Base-by-base conservation (phyloP, 2,329 filamentous ascomycete species). In the Fusarium papillatum region DNA sequence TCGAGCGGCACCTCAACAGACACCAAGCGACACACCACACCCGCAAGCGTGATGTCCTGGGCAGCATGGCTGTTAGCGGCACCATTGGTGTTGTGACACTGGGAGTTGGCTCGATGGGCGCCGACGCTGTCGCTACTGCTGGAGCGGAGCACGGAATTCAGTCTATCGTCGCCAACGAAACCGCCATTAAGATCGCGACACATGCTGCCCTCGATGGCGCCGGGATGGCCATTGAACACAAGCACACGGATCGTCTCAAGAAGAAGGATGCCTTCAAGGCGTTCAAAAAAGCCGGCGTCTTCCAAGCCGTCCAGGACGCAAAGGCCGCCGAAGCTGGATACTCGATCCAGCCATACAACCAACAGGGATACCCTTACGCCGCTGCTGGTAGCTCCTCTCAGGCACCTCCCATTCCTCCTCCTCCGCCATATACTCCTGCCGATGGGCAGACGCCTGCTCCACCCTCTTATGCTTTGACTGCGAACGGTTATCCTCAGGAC, bases 41-140 rank as follows among this genome's bases (percentile, higher is more conserved):
- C 0, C 82, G 86, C 59, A 87, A 86, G 65, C 79, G 84, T 2
- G 84, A 85, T 66, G 84, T 87, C 0, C 67, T 87, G 0, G 83
- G 81, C 1, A 84, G 84, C 17, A 81, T 85, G 78, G 84, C 84
- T 0, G 76, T 86, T 7, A 82, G 83, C 22, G 84, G 84, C 1
- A 83, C 82, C 0, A 81, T 85, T 17, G 80, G 81, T 4, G 80
- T 83, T 0, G 77, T 85, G 0, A 85, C 84, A 0, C 78, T 86
- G 0, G 84, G 84, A 0, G 77, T 85, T 0, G 83, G 84, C 3
- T 78, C 76, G 0, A 79, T 81, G 61, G 84, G 81, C 1, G 84
- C 84, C 0, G 83, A 85, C 48, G 80, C 82, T 3, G 72, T 85
- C 7, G 82, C 82, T 2, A 82, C 78, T 2, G 77, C 82, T 26